Evolutionary conservation across 805 yeast genomes (phyloP).

Genomic region (Teunomyces lycoperdinae): DNA sequence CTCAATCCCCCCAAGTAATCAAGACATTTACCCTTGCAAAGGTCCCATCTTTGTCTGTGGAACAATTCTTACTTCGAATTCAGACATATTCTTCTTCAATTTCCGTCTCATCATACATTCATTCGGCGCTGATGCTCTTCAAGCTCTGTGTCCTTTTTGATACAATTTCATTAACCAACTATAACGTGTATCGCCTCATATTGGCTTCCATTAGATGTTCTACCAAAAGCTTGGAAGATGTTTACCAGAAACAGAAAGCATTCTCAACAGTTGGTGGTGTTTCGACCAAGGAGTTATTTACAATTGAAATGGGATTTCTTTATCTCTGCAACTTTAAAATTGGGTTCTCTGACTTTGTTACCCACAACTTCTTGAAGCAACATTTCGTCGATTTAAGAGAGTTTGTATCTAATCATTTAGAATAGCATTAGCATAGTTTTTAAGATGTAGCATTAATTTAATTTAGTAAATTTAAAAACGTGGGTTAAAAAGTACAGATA

Average conservation of each 20-base stretch:
- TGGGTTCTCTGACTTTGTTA: slow-evolving; percentile 35
- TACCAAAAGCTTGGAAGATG: slow-evolving; percentile 42
- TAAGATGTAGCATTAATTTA: neutral
- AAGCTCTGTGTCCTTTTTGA: slow-evolving; percentile 33
- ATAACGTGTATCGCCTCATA: slow-evolving; percentile 39
- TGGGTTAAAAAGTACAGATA: neutral
- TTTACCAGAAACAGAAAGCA: slow-evolving; percentile 40
- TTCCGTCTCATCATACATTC: slow-evolving; percentile 38
- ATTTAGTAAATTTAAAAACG: too few relatives aligned
- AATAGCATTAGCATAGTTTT: slow-evolving; percentile 1
- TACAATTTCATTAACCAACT: slow-evolving; percentile 29
- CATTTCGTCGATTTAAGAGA: slow-evolving; percentile 30
- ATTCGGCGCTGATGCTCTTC: slow-evolving; percentile 37
- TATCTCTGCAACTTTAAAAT: slow-evolving; percentile 50
- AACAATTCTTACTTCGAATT: slow-evolving; percentile 34
- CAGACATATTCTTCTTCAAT: slow-evolving; percentile 39
- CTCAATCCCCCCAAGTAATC: slow-evolving; percentile 28
- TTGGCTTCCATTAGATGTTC: slow-evolving; percentile 39
- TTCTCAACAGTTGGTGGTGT: slow-evolving; percentile 47
- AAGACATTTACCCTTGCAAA: slow-evolving; percentile 32
- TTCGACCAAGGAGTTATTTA: slow-evolving; percentile 41
- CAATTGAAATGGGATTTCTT: slow-evolving; percentile 50
- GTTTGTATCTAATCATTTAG: slow-evolving; percentile 16
- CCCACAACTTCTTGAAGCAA: slow-evolving; percentile 31
- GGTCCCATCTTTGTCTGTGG: slow-evolving; percentile 33